Evolutionary conservation across 2,329 filamentous ascomycete genomes (phyloP).

Genomic region (Emericellopsis cladophorae): DNA sequence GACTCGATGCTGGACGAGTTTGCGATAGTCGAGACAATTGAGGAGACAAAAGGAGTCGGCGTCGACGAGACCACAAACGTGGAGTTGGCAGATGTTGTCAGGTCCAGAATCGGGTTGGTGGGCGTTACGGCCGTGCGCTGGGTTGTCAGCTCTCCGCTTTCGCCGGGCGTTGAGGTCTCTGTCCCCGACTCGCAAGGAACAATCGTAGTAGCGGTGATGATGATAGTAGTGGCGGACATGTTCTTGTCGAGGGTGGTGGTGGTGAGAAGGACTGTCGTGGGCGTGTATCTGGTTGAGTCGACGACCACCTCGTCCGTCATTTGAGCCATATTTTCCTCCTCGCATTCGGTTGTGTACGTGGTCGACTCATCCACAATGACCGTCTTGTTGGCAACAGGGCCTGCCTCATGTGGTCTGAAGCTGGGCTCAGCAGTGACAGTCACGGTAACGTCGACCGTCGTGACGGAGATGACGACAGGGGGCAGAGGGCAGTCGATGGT

Average conservation of each 20-base stretch:
- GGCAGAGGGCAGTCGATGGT: conserved; percentile 9
- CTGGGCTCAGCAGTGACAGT: conserved; percentile 12
- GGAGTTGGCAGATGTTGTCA: no score
- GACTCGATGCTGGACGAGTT: conserved; percentile 1
- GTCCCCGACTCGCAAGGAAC: neutral
- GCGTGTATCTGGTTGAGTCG: no score
- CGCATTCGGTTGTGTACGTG: neutral
- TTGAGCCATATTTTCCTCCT: neutral
- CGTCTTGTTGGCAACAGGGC: neutral
- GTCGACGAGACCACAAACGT: conserved; percentile 3
- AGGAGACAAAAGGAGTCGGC: conserved; percentile 6
- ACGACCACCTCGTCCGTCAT: neutral
- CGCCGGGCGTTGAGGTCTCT: neutral
- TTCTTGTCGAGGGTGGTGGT: neutral
- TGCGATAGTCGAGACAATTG: conserved; percentile 5
- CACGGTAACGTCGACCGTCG: conserved; percentile 18
- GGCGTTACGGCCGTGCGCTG: no score
- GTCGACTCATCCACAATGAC: neutral
- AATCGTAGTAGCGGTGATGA: neutral
- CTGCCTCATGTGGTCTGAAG: neutral
- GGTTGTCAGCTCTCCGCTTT: no score
- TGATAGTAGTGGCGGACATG: neutral
- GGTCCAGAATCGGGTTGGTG: no score
- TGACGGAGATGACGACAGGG: conserved; percentile 14
- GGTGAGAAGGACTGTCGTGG: neutral